Percentiles rank a stretch among this genome's conserved stretches.
phyloP scores from a whole-genome alignment of 495 filamentous ascomycete genomes.

The Neurospora sublineolata region DNA sequence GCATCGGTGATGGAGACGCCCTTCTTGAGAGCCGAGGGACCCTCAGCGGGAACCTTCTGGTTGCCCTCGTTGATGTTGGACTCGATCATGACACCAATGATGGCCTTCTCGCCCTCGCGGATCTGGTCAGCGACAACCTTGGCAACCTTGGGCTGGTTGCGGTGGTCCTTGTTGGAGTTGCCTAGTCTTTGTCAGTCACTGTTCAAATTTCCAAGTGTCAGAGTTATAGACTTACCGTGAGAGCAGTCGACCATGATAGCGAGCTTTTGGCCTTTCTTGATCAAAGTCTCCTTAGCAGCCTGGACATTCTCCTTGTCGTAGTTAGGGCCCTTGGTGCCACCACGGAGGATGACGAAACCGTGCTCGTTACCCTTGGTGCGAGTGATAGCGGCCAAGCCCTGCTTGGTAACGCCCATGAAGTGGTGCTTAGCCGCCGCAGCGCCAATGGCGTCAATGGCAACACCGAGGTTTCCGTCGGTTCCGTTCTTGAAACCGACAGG shows the following conservation, averaged over 20 bases:
- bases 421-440: constrained; percentile 84
- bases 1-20: constrained; percentile 97
- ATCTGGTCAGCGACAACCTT: constrained; percentile 73
- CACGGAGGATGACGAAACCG: constrained; percentile 90
- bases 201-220: neutral
- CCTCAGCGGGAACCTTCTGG: constrained; percentile 85
- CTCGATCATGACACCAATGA: constrained; percentile 97
- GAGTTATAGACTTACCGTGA: constrained; percentile 47
- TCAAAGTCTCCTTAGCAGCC: constrained; percentile 64
- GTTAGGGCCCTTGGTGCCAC: constrained; percentile 88
- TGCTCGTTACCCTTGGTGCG: constrained; percentile 88
- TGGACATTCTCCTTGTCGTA: constrained; percentile 77
- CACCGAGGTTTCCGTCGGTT: constrained; percentile 83
- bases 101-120: constrained; percentile 72
- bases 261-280: constrained; percentile 75
- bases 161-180: constrained; percentile 64
- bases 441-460: constrained; percentile 95
- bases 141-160: constrained; percentile 89
- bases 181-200: constrained; percentile 30
- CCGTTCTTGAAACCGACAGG: constrained; percentile 99
- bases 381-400: constrained; percentile 90
- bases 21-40: constrained; percentile 66
- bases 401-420: constrained; percentile 99
- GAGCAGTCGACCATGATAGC: constrained; percentile 98
- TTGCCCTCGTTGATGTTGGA: constrained; percentile 92